Base-by-base conservation (phyloP, 495 filamentous ascomycete genomes). In the Rostrohypoxylon terebratum region DNA sequence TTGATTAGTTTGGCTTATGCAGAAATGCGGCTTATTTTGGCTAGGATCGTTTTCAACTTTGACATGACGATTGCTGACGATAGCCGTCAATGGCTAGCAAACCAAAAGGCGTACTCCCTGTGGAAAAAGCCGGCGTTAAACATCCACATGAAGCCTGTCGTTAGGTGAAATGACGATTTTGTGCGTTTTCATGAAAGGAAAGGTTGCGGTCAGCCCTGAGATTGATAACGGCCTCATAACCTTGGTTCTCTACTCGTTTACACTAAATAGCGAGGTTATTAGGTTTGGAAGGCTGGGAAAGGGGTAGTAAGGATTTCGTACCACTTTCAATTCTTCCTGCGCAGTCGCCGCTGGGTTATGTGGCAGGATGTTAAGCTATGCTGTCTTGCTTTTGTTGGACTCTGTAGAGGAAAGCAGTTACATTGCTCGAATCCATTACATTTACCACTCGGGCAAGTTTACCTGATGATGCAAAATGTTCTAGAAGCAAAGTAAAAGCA, bases 1-100 rank as follows among this genome's bases (percentile, higher is more conserved):
- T 40, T 6, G 8, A 23, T 68, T 31, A 82, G 78, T 55, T 63
- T 89, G 51, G 87, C 88, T 6, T 87, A 83, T 33, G 75, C 78
- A 14, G 86, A 89, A 68, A 85, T 88, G 79, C 77, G 80, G 4
- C 68, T 85, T 1, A 80, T 89, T 34, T 47, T 89, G 11, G 77
- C 85, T 0, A 85, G 82, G 66, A 66, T 88, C 48, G 59, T 87
- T 3, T 89, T 80, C 75, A 80, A 74, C 10, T 89, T 86, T 70
- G 87, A 89, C 48, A 71, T 88, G 74, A 77, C 78, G 58, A 77
- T 89, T 25, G 69, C 66, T 1, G 77, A 84, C 13, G 78, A 86
- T 25, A 82, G 80, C 34, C 63, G 80, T 20, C 78, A 83, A 36
- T 82, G 81, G 84, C 62, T 84, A 33, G 63, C 71, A 23, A 74